Evolutionary conservation across 2,329 filamentous ascomycete genomes (phyloP), one percentile per base, ranked within the genome.

Genomic region (Thelonectria blattea): DNA sequence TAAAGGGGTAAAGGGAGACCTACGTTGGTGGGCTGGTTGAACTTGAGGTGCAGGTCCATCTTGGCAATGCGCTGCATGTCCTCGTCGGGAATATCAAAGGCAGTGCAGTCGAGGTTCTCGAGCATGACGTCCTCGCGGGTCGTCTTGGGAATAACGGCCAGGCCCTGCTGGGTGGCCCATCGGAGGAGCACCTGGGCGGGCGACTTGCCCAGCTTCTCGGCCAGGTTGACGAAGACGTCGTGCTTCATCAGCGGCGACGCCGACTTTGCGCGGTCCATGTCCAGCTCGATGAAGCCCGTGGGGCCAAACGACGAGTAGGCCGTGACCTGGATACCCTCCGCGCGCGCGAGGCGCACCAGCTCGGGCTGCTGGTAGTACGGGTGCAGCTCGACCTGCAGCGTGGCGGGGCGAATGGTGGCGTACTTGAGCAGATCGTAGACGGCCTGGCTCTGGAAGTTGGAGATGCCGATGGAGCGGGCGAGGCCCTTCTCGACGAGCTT

Each of bases 361-460:
- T 87, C 83, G 61, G 81, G 77, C 83, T 96, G 92, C 62, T 91
- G 89, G 60, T 94, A 86, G 84, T 93, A 95, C 24, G 92, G 92
- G 83, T 96, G 92, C 81, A 94, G 91, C 83, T 96, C 92, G 76
- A 96, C 89, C 83, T 96, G 92, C 62, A 95, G 88, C 42, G 90
- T 88, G 41, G 91, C 89, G 9, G 91, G 91, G 46, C 83, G 83
- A 77, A 92, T 85, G 70, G 85, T 86, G 64, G 91, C 91, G 78
- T 93, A 92, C 71, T 90, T 87, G 73, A 94, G 84, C 68, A 93
- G 80, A 77, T 95, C 91, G 76, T 93, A 89, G 72, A 96, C 78
- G 65, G 92, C 81, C 77, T 90, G 85, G 48, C 85, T 86, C 78
- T 90, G 89, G 85, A 93, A 94, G 84, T 96, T 96, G 80, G 85